Base-by-base conservation (phyloP, 2,329 filamentous ascomycete genomes). In the Dactylellina leptospora region DNA sequence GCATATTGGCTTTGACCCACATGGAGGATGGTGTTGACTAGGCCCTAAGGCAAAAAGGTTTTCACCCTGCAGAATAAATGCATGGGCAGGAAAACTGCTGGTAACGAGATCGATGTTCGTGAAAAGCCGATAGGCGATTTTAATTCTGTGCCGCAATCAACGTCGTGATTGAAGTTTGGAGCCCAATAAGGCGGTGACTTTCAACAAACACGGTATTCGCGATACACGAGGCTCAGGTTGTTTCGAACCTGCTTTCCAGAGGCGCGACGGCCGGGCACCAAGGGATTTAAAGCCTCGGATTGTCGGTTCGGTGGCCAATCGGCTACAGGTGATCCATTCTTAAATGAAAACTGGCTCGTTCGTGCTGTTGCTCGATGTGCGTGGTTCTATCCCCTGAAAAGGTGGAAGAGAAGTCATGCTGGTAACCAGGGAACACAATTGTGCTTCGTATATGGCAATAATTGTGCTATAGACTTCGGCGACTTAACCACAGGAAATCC, bases 1-100 rank as follows among this genome's bases (percentile, higher is more conserved):
- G 48, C 47, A 40, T 53, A 50, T 66, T 27, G 40, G 42, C 27
- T 13, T 40, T 56, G 66, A 71, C 66, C 66, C 66, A 71, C 66
- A 28, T 50, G 28, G 25, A 44, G 23, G 50, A 51, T 53, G 58
- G 61, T 62, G 66, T 62, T 71, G 64, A 50, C 63, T 5, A 36
- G 48, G 2, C 4, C 13, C 25, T 22, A 55, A 42, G 30, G 47
- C 27, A 51, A 20, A 27, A 33, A 27, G 27, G n/a, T n/a, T n/a
- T n/a, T n/a, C n/a, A n/a, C n/a, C 51, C 20, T 55, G 51, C 51
- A 55, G 51, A 55, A 42, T 9, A n/a, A n/a, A n/a, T n/a, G n/a
- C n/a, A n/a, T n/a, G n/a, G n/a, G n/a, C n/a, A n/a, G n/a, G n/a
- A n/a, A n/a, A n/a, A n/a, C n/a, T n/a, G n/a, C n/a, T n/a, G n/a